Evolutionary conservation across 495 filamentous ascomycete genomes (phyloP).

Genomic region (Acidiella bohemica): DNA sequence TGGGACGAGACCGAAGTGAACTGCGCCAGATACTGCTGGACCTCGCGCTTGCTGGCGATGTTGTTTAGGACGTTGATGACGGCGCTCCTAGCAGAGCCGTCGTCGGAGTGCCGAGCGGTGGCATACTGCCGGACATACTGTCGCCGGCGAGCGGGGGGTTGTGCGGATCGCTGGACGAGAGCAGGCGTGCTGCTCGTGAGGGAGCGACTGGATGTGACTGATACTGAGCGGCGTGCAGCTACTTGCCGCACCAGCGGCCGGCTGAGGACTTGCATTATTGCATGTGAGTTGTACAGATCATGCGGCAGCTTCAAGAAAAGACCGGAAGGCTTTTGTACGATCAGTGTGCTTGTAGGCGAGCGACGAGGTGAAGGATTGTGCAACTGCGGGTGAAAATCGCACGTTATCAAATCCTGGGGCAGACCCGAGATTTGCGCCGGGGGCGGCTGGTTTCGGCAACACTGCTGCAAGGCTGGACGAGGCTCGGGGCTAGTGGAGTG

Average conservation of each 20-base stretch:
- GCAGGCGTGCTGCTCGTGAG: not conserved
- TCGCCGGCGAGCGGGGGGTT: not conserved
- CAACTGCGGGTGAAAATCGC: too few species aligned
- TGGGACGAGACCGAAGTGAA: constrained; percentile 95
- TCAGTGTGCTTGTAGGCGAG: too few species aligned
- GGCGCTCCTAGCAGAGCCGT: constrained; percentile 55
- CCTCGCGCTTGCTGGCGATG: constrained; percentile 91
- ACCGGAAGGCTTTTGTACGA: too few species aligned
- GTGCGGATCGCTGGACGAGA: not conserved
- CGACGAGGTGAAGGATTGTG: too few species aligned
- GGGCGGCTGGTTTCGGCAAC: too few species aligned
- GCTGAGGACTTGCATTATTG: constrained; percentile 5
- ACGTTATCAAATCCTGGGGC: too few species aligned
- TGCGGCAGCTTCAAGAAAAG: constrained; percentile 9
- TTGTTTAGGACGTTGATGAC: constrained; percentile 91
- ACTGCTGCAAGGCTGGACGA: too few species aligned
- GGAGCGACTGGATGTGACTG: not conserved
- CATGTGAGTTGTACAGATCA: not conserved
- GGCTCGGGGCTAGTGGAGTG: too few species aligned
- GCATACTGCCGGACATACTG: constrained; percentile 9
- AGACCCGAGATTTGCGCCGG: too few species aligned
- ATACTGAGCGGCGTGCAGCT: not conserved
- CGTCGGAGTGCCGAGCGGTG: constrained; percentile 13
- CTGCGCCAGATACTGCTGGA: constrained; percentile 95
- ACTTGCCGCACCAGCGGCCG: constrained; percentile 4